Evolutionary conservation across 192 early-diverging fungal species (phyloP).

Genomic region (Dissophora globulifera): DNA sequence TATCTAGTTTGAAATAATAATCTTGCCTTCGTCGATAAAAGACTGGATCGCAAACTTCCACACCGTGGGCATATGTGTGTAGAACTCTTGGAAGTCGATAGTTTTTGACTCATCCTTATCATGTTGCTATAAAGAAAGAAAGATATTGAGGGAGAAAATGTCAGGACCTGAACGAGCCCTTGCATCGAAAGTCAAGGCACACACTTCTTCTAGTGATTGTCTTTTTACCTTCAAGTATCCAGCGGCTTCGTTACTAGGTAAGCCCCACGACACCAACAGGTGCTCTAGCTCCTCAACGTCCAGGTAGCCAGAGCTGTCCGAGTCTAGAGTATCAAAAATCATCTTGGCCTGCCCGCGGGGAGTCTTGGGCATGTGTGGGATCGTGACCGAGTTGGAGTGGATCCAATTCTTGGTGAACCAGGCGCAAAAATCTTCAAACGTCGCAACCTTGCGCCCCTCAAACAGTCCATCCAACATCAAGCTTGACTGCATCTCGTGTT

Average conservation of each 20-base stretch:
- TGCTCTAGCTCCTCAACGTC: constrained; percentile 32
- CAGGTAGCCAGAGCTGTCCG: constrained; percentile 30
- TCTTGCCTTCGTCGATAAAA: constrained; percentile 51
- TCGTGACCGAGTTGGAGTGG: constrained; percentile 18
- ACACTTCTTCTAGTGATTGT: too few relatives aligned
- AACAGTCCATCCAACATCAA: constrained; percentile 29
- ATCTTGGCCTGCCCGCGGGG: constrained; percentile 46
- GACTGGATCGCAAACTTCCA: constrained; percentile 51
- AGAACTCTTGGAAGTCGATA: constrained; percentile 41
- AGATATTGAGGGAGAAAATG: background rate
- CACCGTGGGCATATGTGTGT: constrained; percentile 28
- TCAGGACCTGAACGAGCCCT: too few relatives aligned
- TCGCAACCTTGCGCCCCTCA: background rate
- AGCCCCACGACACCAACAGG: constrained; percentile 38
- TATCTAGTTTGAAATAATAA: too few relatives aligned
- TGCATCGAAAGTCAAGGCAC: too few relatives aligned
- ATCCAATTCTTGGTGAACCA: constrained; percentile 55
- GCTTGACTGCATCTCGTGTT: constrained; percentile 14
- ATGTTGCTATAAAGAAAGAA: constrained; percentile 9
- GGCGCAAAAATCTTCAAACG: constrained; percentile 26
- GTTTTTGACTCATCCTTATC: constrained; percentile 18
- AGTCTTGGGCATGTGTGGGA: constrained; percentile 35
- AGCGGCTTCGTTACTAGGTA: constrained; percentile 24
- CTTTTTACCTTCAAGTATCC: constrained; percentile 38
- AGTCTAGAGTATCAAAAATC: constrained; percentile 40